Conservation (phyloP, 805 yeast genomes). For the Spathaspora gorwiae region DNA sequence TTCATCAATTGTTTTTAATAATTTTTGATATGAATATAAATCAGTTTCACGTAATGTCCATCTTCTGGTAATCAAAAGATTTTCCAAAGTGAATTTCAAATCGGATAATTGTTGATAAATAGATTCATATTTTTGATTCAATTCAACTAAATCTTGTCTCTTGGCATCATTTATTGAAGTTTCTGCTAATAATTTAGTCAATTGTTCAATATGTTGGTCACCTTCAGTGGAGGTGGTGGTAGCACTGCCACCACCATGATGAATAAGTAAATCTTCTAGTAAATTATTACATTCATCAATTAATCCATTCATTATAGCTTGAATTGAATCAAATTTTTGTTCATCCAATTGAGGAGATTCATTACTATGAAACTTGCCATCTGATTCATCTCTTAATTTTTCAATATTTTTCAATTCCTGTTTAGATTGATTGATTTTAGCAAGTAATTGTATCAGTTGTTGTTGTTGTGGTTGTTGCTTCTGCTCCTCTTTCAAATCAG, state of each 20-base stretch:
- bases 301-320: constrained; percentile 62
- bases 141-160: neutral
- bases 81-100: constrained; percentile 72
- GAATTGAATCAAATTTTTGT: constrained; percentile 16
- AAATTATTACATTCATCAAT: constrained; percentile 80
- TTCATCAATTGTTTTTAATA: constrained; percentile 69
- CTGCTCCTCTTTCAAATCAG: constrained; percentile 10
- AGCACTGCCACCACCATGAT: neutral
- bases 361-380: constrained; percentile 43
- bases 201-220: neutral
- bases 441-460: constrained; percentile 2
- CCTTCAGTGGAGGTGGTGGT: neutral
- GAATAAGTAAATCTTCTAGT: constrained; percentile 47
- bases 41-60: constrained; percentile 98
- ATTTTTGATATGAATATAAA: constrained; percentile 75
- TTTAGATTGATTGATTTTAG: constrained; percentile 17
- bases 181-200: neutral
- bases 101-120: constrained; percentile 61
- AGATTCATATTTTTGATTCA: constrained; percentile 32
- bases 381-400: constrained; percentile 43
- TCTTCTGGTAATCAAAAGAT: constrained; percentile 82
- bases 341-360: constrained; percentile 4
- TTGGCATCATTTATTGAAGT: neutral
- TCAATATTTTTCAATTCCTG: constrained; percentile 25
- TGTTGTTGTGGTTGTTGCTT: neutral